phyloP scores from a whole-genome alignment of 305 asterid genomes.

The Nicotiana rustica region DNA sequence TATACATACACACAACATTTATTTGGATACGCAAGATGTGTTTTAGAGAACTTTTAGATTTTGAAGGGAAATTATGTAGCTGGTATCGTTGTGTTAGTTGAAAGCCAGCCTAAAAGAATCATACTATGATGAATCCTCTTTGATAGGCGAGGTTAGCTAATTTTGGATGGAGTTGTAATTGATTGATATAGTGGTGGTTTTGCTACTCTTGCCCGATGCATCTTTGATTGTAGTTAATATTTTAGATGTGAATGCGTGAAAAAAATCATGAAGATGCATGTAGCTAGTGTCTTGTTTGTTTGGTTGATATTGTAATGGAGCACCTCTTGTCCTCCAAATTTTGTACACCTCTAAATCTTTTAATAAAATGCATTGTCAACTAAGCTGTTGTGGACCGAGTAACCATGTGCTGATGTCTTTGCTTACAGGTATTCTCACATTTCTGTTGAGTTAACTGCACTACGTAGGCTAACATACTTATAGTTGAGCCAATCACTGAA shows the following conservation, averaged over 20 bases:
- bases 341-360: neutral
- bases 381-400: neutral
- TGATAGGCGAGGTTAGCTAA: no score
- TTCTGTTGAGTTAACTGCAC: neutral
- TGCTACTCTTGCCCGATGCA: no score
- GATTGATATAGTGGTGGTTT: no score
- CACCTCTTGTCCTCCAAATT: neutral
- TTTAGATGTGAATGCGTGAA: no score
- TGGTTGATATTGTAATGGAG: neutral
- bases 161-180: no score
- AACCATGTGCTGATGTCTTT: neutral
- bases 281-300: slow-evolving; percentile 12
- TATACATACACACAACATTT: slow-evolving; percentile 1
- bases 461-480: neutral
- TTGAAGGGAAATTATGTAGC: no score
- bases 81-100: no score
- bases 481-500: neutral
- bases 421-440: neutral
- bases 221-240: no score
- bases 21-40: neutral
- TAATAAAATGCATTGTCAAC: neutral
- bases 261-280: neutral
- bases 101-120: no score
- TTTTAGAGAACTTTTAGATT: no score
- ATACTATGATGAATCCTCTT: no score